Evolutionary conservation across 106 monocot genomes (phyloP), one percentile per base, ranked within the genome.

Genomic region (Dendrobium officinale): DNA sequence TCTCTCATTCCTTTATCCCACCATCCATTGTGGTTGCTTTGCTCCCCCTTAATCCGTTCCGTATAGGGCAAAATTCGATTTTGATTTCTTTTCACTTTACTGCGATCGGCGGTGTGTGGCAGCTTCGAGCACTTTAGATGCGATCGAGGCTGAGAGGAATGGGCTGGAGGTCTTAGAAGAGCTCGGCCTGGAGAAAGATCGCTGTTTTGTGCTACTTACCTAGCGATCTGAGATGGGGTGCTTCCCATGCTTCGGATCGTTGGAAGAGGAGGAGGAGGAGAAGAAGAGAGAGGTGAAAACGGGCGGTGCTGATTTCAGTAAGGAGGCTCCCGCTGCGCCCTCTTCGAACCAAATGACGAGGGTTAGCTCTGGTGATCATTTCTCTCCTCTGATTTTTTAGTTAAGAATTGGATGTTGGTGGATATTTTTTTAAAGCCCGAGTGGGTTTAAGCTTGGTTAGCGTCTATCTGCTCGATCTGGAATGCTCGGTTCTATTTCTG

Each of bases 161-260:
- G 76, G 26, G 26, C 76, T 76, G 49, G 49, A 48, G 49, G 47
- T 76, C 26, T 10, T 76, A 76, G 49, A 49, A 26, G 74, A 20
- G 74, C 33, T 76, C 22, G 48, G 41, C n/a, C 75, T 45, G 75
- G 74, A 43, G 74, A 43, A 74, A 74, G 20, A 74, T 26, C 48
- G 75, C 48, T 27, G 2, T 13, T 48, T 22, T 49, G 18, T 27
- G 42, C 20, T 49, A 22, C 49, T 76, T 26, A 49, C 11, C 76
- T 76, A 18, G 41, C 49, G 76, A 76, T 76, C 76, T 49, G 76
- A 33, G 82, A 91, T 91, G 91, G 86, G 83, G 55, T 91, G 91
- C 51, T 85, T 88, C 31, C 82, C 86, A 26, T 91, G 91, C 61
- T 88, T 86, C 31, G 91, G 83, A 79, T 84, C 91, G 54, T 55